Conservation (phyloP, 257 asterid genomes). For the Solanum appendiculatum region DNA sequence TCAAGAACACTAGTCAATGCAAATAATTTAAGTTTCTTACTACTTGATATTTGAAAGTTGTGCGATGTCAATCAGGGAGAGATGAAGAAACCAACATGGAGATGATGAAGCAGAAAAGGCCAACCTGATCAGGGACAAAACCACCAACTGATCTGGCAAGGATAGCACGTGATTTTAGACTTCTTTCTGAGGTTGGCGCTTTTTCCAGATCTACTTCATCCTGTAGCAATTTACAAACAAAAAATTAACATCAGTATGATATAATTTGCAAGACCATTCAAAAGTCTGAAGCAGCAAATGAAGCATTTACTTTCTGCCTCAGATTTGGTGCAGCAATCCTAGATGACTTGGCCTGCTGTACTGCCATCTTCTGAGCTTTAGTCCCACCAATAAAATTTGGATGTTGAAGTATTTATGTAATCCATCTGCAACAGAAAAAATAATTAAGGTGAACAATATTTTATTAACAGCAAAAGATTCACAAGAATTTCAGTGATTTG, state of each 20-base stretch:
- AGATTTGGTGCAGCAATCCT: slow-evolving; percentile 31
- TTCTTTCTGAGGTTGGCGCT: slow-evolving; percentile 48
- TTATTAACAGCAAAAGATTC: neutral
- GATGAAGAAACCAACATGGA: neutral
- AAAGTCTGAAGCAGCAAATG: neutral
- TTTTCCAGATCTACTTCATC: slow-evolving; percentile 55
- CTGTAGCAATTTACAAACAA: slow-evolving; percentile 22
- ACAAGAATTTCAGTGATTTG: neutral
- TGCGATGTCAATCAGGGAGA: neutral
- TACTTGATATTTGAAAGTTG: neutral
- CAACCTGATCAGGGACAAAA: slow-evolving; percentile 70
- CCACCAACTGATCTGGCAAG: slow-evolving; percentile 70
- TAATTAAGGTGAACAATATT: neutral
- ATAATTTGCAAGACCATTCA: neutral
- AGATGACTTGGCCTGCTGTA: slow-evolving; percentile 49
- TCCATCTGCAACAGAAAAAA: slow-evolving; percentile 48
- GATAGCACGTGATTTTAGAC: slow-evolving; percentile 46
- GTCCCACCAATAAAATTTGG: slow-evolving; percentile 69
- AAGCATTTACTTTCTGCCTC: slow-evolving; percentile 45
- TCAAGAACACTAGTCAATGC: slow-evolving; percentile 1
- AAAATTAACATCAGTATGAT: neutral
- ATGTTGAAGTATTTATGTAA: slow-evolving; percentile 81
- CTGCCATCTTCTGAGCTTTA: slow-evolving; percentile 72
- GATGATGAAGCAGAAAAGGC: neutral
- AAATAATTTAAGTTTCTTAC: neutral